Base-by-base conservation (phyloP, 2,329 filamentous ascomycete genomes). In the Talaromyces funiculosus region DNA sequence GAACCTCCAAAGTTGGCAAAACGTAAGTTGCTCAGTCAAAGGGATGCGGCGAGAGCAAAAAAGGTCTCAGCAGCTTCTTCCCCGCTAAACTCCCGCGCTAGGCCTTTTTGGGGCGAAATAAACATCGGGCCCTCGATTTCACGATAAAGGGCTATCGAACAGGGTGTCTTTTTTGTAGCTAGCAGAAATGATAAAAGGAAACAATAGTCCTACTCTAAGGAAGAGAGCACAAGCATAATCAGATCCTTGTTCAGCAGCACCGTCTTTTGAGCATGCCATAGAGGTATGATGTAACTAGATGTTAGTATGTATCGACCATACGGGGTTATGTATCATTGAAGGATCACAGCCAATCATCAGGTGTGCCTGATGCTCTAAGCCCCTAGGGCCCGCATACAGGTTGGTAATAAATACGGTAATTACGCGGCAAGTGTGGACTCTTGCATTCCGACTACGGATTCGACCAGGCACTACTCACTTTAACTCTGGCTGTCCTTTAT, bases 41-140 rank as follows among this genome's bases (percentile, higher is more conserved):
- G 31, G 31, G 53, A 37, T 18, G 35, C 43, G 56, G 43, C 57
- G 47, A 59, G 18, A 40, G 31, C 37, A 43, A 53, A 45, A 61
- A 51, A 60, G 54, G 47, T 58, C 29, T 18, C 59, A 49, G 49
- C 51, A 51, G 33, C 53, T 33, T 59, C 55, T 45, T 57, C 59
- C 51, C 60, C 56, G 24, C 42, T 42, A 43, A n/a, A 31, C 35
- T 42, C 38, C 22, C 37, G 55, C 60, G 40, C 60, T 61, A 61
- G 42, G 14, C 60, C 55, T 37, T 38, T 61, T 57, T 26, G 22
- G 55, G 20, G 16, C 20, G 35, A 53, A 59, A 43, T 37, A 59
- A 59, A 43, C 56, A 59, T 20, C 10, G 47, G 22, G 47, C 26
- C n/a, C 16, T 33, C 2, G 26, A 51, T 51, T 51, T 35, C 29